Base-by-base conservation (phyloP, 2,329 filamentous ascomycete species). In the Ophiostoma triangulosporum region DNA sequence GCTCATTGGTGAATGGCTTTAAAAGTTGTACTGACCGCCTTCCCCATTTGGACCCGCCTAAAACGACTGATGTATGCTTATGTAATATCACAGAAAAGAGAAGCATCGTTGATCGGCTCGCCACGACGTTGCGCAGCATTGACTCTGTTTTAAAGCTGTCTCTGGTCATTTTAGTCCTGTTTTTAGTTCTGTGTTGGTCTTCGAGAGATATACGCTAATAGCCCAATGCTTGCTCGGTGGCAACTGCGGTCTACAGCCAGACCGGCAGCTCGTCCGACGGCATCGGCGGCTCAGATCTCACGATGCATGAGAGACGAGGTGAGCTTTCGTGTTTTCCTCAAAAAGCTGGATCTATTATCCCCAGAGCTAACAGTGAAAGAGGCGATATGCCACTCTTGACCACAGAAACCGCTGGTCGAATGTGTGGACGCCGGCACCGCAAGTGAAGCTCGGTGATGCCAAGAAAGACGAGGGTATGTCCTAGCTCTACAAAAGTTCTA, bases 371-470 rank as follows among this genome's bases (percentile, higher is more conserved):
- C n/a, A n/a, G n/a, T n/a, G n/a, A n/a, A n/a, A 43, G 58, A 31
- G 22, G n/a, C 53, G 60, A 4, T 40, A 27, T 4, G 36, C 62
- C 12, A 56, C 60, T 40, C 17, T 59, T 6, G 62, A 64, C 29
- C 59, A 62, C 48, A 57, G 62, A 15, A 56, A 58, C 62, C 73
- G 83, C 58, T 66, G 91, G 9, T 91, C 88, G 3, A 81, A 74
- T 46, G 78, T 89, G 66, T 96, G 90, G 88, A 74, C 83, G 27
- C 88, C 89, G 2, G 86, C 83, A 1, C 82, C 83, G 5, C 50
- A 51, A 8, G 57, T 60, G 11, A 48, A 51, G 43, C 82, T 84
- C 7, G 79, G 86, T 52, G 73, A 81, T 55, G 71, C 73, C 38
- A 71, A 71, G 26, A 70, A 76, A 43, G 72, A 75, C 51, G 79